Conservation (phyloP, 176 grass and related monocot genomes). For the Musa beccarii region DNA sequence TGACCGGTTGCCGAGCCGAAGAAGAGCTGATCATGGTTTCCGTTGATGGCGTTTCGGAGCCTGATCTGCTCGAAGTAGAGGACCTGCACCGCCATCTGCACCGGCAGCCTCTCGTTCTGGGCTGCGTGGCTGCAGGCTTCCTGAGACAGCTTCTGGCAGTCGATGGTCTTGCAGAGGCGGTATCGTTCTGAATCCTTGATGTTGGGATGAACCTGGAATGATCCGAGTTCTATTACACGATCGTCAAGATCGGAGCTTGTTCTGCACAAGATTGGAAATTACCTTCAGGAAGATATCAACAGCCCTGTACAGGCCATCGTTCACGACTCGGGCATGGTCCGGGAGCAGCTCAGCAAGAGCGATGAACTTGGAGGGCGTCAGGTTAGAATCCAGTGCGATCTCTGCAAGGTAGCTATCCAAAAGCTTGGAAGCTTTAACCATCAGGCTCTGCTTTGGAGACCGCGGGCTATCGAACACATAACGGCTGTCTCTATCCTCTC, state of each 20-base stretch:
- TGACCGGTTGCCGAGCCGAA: neutral
- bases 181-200: constrained; percentile 7
- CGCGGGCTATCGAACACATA: neutral
- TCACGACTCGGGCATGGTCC: neutral
- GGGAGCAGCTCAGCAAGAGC: constrained; percentile 7
- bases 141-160: constrained; percentile 17
- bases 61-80: constrained; percentile 15
- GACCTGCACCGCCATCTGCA: constrained; percentile 12
- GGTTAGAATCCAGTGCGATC: constrained; percentile 4
- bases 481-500: neutral
- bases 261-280: neutral
- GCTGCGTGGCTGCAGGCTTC: constrained; percentile 16
- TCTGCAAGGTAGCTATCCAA: constrained; percentile 20
- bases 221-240: neutral
- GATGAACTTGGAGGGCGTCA: constrained; percentile 1
- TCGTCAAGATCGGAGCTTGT: neutral
- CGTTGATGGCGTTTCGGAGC: constrained; percentile 8
- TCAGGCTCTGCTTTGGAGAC: neutral
- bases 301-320: constrained; percentile 15
- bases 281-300: constrained; percentile 21
- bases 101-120: constrained; percentile 15
- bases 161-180: constrained; percentile 9
- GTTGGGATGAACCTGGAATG: constrained; percentile 14
- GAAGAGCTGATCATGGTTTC: neutral
- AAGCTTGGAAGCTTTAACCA: neutral